Conservation (phyloP, 805 yeast species). For the Saturnispora dispora region DNA sequence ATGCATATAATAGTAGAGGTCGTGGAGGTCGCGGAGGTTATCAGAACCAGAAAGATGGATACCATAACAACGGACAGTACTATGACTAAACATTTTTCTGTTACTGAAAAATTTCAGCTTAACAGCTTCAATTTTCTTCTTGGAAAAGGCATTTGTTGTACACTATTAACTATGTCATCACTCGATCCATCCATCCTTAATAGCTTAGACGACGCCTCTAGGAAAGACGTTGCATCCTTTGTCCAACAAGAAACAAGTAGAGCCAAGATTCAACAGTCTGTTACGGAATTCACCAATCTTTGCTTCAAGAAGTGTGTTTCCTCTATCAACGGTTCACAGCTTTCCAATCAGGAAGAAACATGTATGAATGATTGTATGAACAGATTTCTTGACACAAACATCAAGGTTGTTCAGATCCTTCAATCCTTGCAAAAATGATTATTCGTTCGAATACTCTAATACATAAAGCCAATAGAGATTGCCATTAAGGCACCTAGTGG, state of each 20-base stretch:
- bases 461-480: not conserved
- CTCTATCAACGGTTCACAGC: conserved; percentile 35
- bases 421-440: conserved; percentile 15
- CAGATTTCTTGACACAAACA: conserved; percentile 80
- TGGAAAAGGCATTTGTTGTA: not conserved
- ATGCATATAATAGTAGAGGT: not conserved
- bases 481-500: not conserved
- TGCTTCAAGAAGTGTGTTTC: conserved; percentile 83
- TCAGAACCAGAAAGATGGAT: not conserved
- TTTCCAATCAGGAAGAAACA: conserved; percentile 51
- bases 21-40: not conserved
- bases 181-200: conserved; percentile 22
- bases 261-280: conserved; percentile 78
- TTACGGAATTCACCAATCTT: conserved; percentile 81
- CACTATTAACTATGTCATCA: conserved; percentile 7
- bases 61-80: conserved; percentile 1
- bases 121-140: not conserved
- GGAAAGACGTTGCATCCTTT: conserved; percentile 65
- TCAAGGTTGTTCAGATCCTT: conserved; percentile 59
- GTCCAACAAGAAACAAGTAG: conserved; percentile 78
- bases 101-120: not conserved
- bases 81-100: not conserved
- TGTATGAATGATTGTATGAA: conserved; percentile 79
- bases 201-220: conserved; percentile 54
- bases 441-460: no score